These are phyloP conservation scores for Sphagnum magellanicum DNA, from an alignment of 228 moss, liverwort and hornwort species.

Conservation along the genomic window DNA sequence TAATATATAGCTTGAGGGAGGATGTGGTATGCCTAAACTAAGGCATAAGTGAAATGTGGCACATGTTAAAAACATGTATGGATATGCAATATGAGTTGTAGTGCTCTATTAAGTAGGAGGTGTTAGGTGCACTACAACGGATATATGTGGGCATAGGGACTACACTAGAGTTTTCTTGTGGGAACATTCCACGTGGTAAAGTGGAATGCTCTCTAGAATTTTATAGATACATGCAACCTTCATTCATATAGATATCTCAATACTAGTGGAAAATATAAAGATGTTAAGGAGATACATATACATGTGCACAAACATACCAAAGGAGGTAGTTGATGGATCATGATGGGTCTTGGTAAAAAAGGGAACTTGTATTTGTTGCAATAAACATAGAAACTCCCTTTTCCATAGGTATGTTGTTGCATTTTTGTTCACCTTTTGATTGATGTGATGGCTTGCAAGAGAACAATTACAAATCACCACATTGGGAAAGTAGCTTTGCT, in stretches of 20 bases:
- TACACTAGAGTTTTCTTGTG: not conserved
- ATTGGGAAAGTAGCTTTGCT: too few species aligned
- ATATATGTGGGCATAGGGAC: slow-evolving; percentile 66
- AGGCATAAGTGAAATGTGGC: slow-evolving; percentile 60
- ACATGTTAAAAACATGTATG: slow-evolving; percentile 57
- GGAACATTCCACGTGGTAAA: not conserved
- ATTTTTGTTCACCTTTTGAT: not conserved
- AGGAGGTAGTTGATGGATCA: slow-evolving; percentile 59
- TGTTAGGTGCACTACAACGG: slow-evolving; percentile 71
- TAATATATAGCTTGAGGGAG: slow-evolving; percentile 25
- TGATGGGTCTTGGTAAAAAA: slow-evolving; percentile 63
- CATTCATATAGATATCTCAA: too few species aligned
- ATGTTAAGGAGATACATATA: not conserved
- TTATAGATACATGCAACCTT: too few species aligned
- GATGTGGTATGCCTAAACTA: slow-evolving; percentile 54
- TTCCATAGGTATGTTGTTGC: slow-evolving; percentile 46
- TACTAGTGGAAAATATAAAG: not conserved
- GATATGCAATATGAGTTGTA: slow-evolving; percentile 80
- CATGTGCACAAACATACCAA: slow-evolving; percentile 40
- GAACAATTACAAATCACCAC: too few species aligned
- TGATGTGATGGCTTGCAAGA: too few species aligned
- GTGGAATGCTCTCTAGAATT: not conserved
- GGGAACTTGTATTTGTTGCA: slow-evolving; percentile 73
- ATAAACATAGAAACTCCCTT: slow-evolving; percentile 65
- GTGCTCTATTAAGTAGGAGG: slow-evolving; percentile 70